Evolutionary conservation across 1,284 basidiomycete species (phyloP).

Genomic region (Leucoagaricus sp.): DNA sequence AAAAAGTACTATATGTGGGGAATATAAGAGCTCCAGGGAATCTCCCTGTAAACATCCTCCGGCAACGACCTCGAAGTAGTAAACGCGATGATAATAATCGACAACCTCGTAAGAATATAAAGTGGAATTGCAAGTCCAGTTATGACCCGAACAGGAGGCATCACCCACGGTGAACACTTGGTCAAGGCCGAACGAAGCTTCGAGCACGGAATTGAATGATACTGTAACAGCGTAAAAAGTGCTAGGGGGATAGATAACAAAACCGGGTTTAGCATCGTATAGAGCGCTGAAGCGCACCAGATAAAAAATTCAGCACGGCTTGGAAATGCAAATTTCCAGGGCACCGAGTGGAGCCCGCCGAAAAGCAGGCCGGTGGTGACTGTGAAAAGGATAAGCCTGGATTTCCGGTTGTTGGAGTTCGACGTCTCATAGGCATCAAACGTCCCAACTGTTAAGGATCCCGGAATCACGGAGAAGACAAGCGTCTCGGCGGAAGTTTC

Average conservation of each 20-base stretch:
- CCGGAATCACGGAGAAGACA: background rate
- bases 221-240: background rate
- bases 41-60: background rate
- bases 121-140: background rate
- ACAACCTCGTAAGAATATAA: background rate
- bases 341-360: constrained; percentile 2
- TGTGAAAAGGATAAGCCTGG: background rate
- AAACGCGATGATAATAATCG: background rate
- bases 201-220: too few relatives aligned
- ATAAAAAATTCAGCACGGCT: background rate
- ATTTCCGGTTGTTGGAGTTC: background rate
- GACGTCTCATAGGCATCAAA: background rate
- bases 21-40: background rate
- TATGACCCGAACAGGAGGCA: background rate
- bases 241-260: background rate
- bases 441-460: background rate
- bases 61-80: background rate
- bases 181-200: too few relatives aligned
- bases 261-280: background rate
- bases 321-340: background rate
- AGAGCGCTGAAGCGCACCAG: background rate
- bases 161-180: too few relatives aligned
- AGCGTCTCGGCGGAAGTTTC: too few relatives aligned
- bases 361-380: background rate
- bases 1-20: constrained; percentile 1